phyloP scores from a whole-genome alignment of 2,329 filamentous ascomycete species.

The Trichoderma sp. region DNA sequence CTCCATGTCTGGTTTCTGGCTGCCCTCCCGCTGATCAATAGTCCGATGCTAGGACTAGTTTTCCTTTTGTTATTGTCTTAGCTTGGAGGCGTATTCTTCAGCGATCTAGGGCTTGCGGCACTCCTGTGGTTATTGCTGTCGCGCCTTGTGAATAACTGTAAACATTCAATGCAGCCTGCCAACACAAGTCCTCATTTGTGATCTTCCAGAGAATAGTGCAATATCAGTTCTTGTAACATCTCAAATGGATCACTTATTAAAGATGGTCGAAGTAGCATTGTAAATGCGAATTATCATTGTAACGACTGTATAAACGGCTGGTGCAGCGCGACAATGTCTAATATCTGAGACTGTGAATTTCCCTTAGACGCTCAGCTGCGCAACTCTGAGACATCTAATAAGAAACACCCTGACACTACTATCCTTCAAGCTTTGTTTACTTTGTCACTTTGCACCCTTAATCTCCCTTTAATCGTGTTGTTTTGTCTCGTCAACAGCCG shows the following conservation, averaged over 20 bases:
- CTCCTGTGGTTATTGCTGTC: background rate
- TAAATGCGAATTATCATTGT: background rate
- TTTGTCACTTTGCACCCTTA: background rate
- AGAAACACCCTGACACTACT: background rate
- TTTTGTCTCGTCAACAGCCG: background rate
- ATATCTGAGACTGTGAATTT: background rate
- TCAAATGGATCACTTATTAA: background rate
- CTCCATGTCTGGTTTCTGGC: background rate
- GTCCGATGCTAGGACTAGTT: background rate
- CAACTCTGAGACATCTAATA: background rate
- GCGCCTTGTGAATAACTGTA: background rate
- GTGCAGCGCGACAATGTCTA: background rate
- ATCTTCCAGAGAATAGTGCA: background rate
- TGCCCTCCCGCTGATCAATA: background rate
- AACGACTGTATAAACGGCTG: background rate
- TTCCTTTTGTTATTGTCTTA: background rate
- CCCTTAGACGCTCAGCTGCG: constrained; percentile 8
- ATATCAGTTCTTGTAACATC: background rate
- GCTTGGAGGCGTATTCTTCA: background rate
- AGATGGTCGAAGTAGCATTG: background rate
- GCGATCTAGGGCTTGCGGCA: background rate
- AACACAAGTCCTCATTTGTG: background rate
- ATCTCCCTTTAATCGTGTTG: background rate
- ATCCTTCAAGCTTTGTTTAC: background rate
- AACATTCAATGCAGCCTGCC: background rate